Conservation (phyloP, 2,329 filamentous ascomycete species). For the Emmonsiellopsis sp. region DNA sequence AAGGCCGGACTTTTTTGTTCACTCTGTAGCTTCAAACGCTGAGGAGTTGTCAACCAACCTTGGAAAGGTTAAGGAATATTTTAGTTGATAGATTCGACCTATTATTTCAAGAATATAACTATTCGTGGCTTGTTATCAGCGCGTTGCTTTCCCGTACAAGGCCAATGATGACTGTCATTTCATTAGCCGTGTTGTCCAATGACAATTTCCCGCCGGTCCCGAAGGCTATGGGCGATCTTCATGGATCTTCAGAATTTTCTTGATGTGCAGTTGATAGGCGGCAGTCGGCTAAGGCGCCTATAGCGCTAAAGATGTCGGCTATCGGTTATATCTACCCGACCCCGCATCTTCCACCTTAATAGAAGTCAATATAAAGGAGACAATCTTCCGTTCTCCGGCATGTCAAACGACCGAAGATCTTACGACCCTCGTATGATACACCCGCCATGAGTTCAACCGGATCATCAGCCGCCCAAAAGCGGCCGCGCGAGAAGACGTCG, state of each 20-base stretch:
- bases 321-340: background rate
- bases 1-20: background rate
- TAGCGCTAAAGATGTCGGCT: background rate
- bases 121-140: background rate
- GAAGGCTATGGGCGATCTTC: no score
- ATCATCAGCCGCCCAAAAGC: background rate
- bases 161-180: no score
- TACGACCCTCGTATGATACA: background rate
- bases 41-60: background rate
- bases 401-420: background rate
- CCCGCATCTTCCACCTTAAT: background rate
- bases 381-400: background rate
- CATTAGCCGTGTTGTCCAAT: no score
- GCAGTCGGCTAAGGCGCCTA: no score
- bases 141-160: no score
- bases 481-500: background rate
- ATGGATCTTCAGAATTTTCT: no score
- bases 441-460: background rate
- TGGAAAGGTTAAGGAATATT: background rate
- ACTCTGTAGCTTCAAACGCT: background rate
- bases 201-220: no score
- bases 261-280: no score
- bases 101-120: background rate
- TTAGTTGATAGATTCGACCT: background rate
- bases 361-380: background rate